A percentile compares a stretch with the other conserved stretches of the same genome.
Conservation (phyloP, 768 basidiomycete genomes). For the Amanita pseudoporphyria region DNA sequence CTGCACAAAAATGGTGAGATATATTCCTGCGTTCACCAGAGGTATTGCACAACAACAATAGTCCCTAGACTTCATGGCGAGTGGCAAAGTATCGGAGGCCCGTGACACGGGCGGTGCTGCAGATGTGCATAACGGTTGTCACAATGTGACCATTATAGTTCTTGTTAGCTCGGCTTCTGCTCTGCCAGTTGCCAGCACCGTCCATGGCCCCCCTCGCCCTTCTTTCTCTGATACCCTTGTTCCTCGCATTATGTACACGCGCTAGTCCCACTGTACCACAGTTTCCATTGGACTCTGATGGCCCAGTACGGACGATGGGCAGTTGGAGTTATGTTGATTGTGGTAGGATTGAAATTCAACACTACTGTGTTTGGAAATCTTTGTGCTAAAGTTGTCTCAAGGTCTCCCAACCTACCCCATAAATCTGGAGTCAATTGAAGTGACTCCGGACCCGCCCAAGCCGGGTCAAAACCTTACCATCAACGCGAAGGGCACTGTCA, state of each 20-base stretch:
- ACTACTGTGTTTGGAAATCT: not conserved
- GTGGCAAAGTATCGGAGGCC: conserved; percentile 18
- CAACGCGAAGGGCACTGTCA: conserved; percentile 54
- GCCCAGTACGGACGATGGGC: conserved; percentile 24
- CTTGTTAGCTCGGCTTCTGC: not conserved
- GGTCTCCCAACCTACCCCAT: conserved; percentile 37
- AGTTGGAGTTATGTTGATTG: conserved; percentile 67
- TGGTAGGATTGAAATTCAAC: conserved; percentile 41
- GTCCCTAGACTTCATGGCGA: conserved; percentile 64
- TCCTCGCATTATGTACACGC: conserved; percentile 12
- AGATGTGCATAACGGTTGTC: not conserved
- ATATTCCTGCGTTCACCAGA: conserved; percentile 84
- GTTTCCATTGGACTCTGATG: conserved; percentile 16
- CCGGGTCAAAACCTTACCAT: conserved; percentile 89
- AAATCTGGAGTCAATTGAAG: conserved; percentile 58
- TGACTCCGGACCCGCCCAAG: conserved; percentile 82
- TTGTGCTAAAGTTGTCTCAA: conserved; percentile 18
- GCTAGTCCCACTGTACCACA: conserved; percentile 16
- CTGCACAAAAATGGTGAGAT: conserved; percentile 71
- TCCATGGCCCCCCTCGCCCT: conserved; percentile 7
- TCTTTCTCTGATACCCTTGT: conserved; percentile 15
- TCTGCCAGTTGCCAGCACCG: conserved; percentile 8
- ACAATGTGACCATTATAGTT: not conserved
- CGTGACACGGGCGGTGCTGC: not conserved
- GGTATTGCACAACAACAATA: conserved; percentile 95